Evolutionary conservation across 441 rosid genomes (phyloP), one percentile per base, ranked within the genome.

Genomic region (Pelargonium fulgidum): DNA sequence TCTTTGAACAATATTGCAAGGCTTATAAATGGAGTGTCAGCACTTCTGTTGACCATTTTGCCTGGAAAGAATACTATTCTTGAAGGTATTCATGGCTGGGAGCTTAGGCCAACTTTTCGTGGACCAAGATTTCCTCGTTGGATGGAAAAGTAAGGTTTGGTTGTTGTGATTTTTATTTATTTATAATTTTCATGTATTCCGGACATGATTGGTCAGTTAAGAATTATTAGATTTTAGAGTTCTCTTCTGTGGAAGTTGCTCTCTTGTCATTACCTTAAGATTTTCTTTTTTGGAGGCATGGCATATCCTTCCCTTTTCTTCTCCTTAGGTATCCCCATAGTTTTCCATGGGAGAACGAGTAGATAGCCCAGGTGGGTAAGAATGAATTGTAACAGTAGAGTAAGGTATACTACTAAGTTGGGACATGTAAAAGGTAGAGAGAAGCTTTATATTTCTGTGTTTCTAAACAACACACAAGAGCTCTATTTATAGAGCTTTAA

Each of bases 71-170:
- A 90, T 45, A 79, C 75, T 77, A 80, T 82, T 72, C 91, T 93
- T 64, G 97, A 94, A 84, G 96, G 97, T 44, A 76, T 89, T 73
- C 88, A 89, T 47, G 97, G 96, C 14, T 91, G 97, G 99, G 99
- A 94, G 83, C 93, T 94, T 61, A 78, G 93, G 83, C 99, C 99
- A 54, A 80, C 91, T 22, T 80, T 94, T 48, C 89, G 91, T 62
- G 99, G 91, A 45, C 97, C 99, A 70, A 87, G 96, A 24, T 83
- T 94, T 42, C 99, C 97, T 2, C 82, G 85, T 0, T 94, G 96
- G 96, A 94, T 94, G 99, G 94, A 88, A 65, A 82, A 86, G 97
- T 93, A 80, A 73, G 81, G 77, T 70, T 52, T 36, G 58, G 12
- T 59, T 39, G 17, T 72, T 45, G 3, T 14, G 50, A 63, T 50